These are phyloP conservation scores for Russula compacta DNA, from an alignment of 768 basidiomycete genomes.

Conservation along the genomic window DNA sequence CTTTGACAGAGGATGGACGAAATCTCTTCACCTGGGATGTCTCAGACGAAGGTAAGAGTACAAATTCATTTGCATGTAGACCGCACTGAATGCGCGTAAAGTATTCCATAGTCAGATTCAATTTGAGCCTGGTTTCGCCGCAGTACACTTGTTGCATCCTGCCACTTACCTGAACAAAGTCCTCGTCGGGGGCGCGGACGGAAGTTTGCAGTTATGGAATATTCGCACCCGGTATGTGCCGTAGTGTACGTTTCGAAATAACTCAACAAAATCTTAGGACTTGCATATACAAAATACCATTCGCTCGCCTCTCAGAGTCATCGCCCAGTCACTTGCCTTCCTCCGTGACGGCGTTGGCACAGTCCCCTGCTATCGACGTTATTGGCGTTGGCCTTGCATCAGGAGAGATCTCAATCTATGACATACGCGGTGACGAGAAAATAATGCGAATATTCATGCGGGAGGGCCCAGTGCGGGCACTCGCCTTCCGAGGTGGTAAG, in stretches of 20 bases:
- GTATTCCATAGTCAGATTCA: slow-evolving; percentile 49
- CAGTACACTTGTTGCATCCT: slow-evolving; percentile 82
- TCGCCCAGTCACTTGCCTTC: slow-evolving; percentile 25
- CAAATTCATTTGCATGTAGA: background rate
- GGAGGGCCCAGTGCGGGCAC: slow-evolving; percentile 62
- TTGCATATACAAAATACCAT: slow-evolving; percentile 72
- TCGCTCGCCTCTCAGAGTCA: slow-evolving; percentile 41
- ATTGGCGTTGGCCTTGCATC: slow-evolving; percentile 87
- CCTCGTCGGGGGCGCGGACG: slow-evolving; percentile 72
- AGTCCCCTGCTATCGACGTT: slow-evolving; percentile 94
- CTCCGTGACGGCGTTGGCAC: slow-evolving; percentile 71
- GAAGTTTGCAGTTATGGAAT: slow-evolving; percentile 90
- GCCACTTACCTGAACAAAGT: slow-evolving; percentile 97
- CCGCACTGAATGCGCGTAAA: background rate
- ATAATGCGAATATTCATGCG: slow-evolving; percentile 89
- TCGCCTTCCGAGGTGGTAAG: slow-evolving; percentile 82
- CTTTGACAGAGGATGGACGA: slow-evolving; percentile 68
- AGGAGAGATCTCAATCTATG: slow-evolving; percentile 83
- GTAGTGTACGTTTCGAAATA: background rate
- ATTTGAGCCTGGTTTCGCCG: slow-evolving; percentile 79
- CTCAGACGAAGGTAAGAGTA: slow-evolving; percentile 40
- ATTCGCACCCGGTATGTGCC: slow-evolving; percentile 62
- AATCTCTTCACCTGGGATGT: slow-evolving; percentile 76
- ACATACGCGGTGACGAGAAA: slow-evolving; percentile 82
- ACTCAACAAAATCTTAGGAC: slow-evolving; percentile 37